Evolutionary conservation across 2,329 filamentous ascomycete genomes (phyloP).

Genomic region (Trichoderma oligosporum): DNA sequence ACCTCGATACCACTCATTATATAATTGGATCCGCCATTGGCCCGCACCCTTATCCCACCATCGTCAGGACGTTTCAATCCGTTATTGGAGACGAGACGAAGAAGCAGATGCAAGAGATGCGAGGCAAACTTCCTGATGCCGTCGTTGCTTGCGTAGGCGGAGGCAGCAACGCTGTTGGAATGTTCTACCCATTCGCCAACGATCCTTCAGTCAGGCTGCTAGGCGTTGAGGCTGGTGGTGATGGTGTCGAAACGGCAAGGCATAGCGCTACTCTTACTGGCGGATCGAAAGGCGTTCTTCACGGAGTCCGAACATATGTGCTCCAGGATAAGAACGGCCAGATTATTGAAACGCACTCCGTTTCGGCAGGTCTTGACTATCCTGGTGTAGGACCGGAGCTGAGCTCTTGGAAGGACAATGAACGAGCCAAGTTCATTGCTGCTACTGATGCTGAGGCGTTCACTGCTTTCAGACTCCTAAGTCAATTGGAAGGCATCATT

Average conservation of each 20-base stretch:
- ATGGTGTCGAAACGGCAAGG: slow-evolving; percentile 78
- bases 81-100: slow-evolving; percentile 96
- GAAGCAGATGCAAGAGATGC: slow-evolving; percentile 78
- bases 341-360: slow-evolving; percentile 90
- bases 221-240: slow-evolving; percentile 92
- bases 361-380: slow-evolving; percentile 95
- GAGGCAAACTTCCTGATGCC: slow-evolving; percentile 87
- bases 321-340: slow-evolving; percentile 91
- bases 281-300: slow-evolving; percentile 86
- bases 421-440: slow-evolving; percentile 81
- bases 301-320: slow-evolving; percentile 94
- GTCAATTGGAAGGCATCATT: slow-evolving; percentile 91
- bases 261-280: slow-evolving; percentile 86
- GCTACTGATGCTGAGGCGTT: slow-evolving; percentile 92
- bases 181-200: slow-evolving; percentile 95
- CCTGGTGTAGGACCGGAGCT: slow-evolving; percentile 94
- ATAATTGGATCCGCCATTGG: slow-evolving; percentile 97
- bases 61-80: slow-evolving; percentile 95
- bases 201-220: slow-evolving; percentile 82
- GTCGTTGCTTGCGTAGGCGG: slow-evolving; percentile 96
- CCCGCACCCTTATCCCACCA: slow-evolving; percentile 95
- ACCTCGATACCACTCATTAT: slow-evolving; percentile 93
- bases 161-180: slow-evolving; percentile 90
- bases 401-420: slow-evolving; percentile 84
- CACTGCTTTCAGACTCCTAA: slow-evolving; percentile 77